Percentiles rank a stretch among this genome's conserved stretches.
These are phyloP conservation scores for Arabidopsis lyrata DNA, from an alignment of 441 rosid genomes.

Conservation along the genomic window DNA sequence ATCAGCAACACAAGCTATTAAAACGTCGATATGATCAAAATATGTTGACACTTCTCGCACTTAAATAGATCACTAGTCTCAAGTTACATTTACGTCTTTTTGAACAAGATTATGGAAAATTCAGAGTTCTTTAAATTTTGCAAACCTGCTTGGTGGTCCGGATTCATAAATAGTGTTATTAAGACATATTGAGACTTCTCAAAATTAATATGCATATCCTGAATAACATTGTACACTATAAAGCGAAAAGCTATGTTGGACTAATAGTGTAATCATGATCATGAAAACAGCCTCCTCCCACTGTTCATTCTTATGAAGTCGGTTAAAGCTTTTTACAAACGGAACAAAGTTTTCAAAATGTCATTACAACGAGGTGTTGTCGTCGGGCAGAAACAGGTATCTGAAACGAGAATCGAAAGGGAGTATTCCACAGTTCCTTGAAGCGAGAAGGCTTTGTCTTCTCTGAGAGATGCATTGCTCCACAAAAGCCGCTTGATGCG, in stretches of 20 bases:
- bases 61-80: background rate
- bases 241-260: background rate
- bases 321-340: constrained; percentile 30
- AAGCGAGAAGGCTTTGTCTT: constrained; percentile 70
- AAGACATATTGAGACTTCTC: background rate
- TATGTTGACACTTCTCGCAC: background rate
- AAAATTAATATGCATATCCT: too few relatives aligned
- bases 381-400: constrained; percentile 71
- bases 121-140: background rate
- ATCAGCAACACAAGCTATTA: background rate
- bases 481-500: constrained; percentile 79
- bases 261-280: constrained; percentile 16
- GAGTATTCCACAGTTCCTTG: constrained; percentile 79
- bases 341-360: background rate
- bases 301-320: constrained; percentile 31
- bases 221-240: too few relatives aligned
- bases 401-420: constrained; percentile 85
- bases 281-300: constrained; percentile 14
- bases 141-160: background rate
- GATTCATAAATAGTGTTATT: background rate
- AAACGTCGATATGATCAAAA: background rate
- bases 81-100: background rate
- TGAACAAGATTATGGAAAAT: background rate
- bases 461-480: constrained; percentile 82
- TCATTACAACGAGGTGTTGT: constrained; percentile 26